Conservation (phyloP, 2,329 filamentous ascomycete genomes). For the Penicillium sumatraense region DNA sequence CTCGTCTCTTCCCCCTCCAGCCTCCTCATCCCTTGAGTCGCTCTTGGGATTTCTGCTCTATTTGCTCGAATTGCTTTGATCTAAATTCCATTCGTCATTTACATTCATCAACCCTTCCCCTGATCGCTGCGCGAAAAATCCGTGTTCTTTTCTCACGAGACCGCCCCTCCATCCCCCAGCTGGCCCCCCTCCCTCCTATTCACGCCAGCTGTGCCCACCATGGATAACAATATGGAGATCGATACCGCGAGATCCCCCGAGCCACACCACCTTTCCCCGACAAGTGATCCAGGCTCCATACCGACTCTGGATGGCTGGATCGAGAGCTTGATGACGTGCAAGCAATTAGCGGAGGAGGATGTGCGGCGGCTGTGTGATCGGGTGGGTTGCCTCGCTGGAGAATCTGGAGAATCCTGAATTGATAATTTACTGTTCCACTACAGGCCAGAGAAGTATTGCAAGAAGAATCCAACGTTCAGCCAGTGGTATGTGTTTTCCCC, state of each 20-base stretch:
- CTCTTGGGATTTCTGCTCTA: conserved; percentile 17
- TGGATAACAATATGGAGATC: conserved; percentile 98
- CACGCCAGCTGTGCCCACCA: conserved; percentile 45
- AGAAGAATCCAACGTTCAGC: conserved; percentile 98
- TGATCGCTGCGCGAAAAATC: conserved; percentile 19
- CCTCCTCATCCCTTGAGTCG: conserved; percentile 26
- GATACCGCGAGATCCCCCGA: conserved; percentile 88
- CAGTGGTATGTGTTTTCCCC: conserved; percentile 71
- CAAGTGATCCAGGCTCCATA: conserved; percentile 85
- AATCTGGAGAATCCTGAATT: conserved; percentile 17
- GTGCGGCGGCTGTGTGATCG: conserved; percentile 98
- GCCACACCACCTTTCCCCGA: conserved; percentile 73
- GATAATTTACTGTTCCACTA: conserved; percentile 19
- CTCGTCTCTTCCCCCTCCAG: conserved; percentile 18
- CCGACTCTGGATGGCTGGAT: conserved; percentile 97
- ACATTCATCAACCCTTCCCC: conserved; percentile 11
- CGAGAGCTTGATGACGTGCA: conserved; percentile 97
- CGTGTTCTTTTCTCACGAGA: conserved; percentile 39
- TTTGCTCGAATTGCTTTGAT: conserved; percentile 15
- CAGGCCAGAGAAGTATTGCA: conserved; percentile 95
- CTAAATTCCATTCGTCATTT: conserved; percentile 12
- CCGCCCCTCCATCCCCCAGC: conserved; percentile 32
- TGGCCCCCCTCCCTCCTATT: conserved; percentile 32
- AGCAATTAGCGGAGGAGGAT: conserved; percentile 92
- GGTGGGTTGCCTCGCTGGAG: conserved; percentile 59